phyloP scores from a whole-genome alignment of 331 rosid genomes.

The Cucumis variabilis region DNA sequence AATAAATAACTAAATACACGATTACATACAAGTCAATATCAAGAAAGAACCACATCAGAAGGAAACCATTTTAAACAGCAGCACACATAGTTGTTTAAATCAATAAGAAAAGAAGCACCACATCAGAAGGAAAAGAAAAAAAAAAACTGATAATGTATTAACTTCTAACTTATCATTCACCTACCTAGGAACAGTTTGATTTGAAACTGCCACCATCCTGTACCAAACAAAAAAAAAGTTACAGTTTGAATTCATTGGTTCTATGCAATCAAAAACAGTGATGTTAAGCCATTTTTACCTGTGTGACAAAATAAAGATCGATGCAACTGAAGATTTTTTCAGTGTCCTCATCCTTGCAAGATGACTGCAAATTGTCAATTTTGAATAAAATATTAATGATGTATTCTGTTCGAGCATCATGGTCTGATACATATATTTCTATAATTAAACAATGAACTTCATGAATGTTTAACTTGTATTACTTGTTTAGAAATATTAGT shows the following conservation, averaged over 20 bases:
- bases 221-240: slow-evolving; percentile 42
- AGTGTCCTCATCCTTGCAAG: slow-evolving; percentile 78
- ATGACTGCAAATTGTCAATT: slow-evolving; percentile 70
- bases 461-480: no score
- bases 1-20: not conserved
- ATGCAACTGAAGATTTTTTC: slow-evolving; percentile 69
- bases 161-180: slow-evolving; percentile 28
- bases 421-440: not conserved
- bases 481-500: no score
- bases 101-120: not conserved
- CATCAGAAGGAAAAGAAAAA: no score
- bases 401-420: slow-evolving; percentile 12
- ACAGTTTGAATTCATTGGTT: slow-evolving; percentile 30
- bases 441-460: no score
- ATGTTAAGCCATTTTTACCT: slow-evolving; percentile 53
- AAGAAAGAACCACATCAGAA: slow-evolving; percentile 55
- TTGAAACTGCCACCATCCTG: slow-evolving; percentile 96
- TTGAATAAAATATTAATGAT: slow-evolving; percentile 36
- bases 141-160: not conserved
- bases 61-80: no score
- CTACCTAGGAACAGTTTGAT: slow-evolving; percentile 96
- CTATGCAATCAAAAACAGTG: slow-evolving; percentile 6
- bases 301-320: slow-evolving; percentile 90
- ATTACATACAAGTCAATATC: not conserved
- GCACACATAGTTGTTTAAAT: not conserved